Percentiles rank a stretch among this genome's conserved stretches.
Conservation (phyloP, 805 yeast species). For the Pichia deserticola region DNA sequence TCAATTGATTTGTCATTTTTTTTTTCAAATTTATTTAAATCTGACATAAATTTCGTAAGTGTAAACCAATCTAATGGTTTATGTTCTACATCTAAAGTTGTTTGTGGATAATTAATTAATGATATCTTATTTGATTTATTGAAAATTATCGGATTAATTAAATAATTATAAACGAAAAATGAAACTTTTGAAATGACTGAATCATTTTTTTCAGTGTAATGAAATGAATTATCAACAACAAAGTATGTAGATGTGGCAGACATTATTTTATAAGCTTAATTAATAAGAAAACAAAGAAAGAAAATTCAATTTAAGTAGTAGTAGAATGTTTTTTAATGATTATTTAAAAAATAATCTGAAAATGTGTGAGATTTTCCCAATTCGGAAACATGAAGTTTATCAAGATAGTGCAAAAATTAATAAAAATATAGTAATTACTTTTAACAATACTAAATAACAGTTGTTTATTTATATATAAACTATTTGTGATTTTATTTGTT, state of each 20-base stretch:
- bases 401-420: no score
- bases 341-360: no score
- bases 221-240: not conserved
- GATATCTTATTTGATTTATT: constrained; percentile 6
- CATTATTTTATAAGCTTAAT: not conserved
- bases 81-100: not conserved
- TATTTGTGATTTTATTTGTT: no score
- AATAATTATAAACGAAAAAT: constrained; percentile 5
- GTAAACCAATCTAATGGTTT: constrained; percentile 3
- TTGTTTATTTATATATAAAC: no score
- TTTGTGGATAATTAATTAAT: not conserved
- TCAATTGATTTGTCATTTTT: not conserved
- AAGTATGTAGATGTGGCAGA: constrained; percentile 3
- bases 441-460: no score
- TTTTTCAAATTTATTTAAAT: not conserved
- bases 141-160: constrained; percentile 1
- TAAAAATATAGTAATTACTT: no score
- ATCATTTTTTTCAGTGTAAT: not conserved
- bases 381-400: no score
- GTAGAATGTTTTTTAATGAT: no score
- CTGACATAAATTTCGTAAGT: not conserved
- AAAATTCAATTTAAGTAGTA: not conserved
- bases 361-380: no score
- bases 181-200: not conserved
- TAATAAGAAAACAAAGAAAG: not conserved